phyloP scores from a whole-genome alignment of 164 flowering plant species.

The Umbellularia californica region DNA sequence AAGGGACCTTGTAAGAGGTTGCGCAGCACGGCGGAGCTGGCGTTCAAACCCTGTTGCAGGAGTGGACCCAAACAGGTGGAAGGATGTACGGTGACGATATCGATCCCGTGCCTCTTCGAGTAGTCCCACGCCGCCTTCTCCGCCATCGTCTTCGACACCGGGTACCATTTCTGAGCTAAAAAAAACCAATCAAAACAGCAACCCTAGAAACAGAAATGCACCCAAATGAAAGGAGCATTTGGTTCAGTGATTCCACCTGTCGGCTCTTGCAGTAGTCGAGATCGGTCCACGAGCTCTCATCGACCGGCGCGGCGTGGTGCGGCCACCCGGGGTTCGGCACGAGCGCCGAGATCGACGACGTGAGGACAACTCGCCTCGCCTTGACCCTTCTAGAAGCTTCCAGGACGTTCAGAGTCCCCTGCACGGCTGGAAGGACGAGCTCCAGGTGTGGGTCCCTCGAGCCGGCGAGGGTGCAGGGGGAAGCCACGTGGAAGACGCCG shows the following conservation, averaged over 20 bases:
- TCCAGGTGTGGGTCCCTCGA: conserved; percentile 58
- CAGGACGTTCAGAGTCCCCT: conserved; percentile 73
- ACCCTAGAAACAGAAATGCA: background rate
- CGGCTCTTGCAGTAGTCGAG: conserved; percentile 65
- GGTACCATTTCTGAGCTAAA: conserved; percentile 64
- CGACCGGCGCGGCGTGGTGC: conserved; percentile 23
- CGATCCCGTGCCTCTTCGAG: conserved; percentile 50
- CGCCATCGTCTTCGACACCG: conserved; percentile 79
- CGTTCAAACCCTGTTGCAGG: conserved; percentile 63
- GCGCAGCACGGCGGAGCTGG: conserved; percentile 71
- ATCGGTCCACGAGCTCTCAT: conserved; percentile 81
- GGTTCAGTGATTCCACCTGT: conserved; percentile 26
- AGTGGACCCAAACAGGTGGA: conserved; percentile 74
- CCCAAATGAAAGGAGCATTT: too few species aligned
- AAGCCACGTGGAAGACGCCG: conserved; percentile 85
- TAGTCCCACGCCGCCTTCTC: conserved; percentile 85
- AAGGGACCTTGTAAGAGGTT: conserved; percentile 44
- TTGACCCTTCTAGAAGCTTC: conserved; percentile 30
- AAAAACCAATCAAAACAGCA: background rate
- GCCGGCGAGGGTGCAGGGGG: conserved; percentile 72
- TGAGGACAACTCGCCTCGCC: conserved; percentile 69
- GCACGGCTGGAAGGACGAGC: conserved; percentile 60
- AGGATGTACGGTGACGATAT: conserved; percentile 69
- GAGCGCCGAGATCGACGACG: conserved; percentile 73
- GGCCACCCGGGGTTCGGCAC: conserved; percentile 82